Percentiles rank a stretch among this genome's conserved stretches.
These are phyloP conservation scores for Mallotus nudiflorus DNA, from an alignment of 345 rosid genomes.

Conservation along the genomic window DNA sequence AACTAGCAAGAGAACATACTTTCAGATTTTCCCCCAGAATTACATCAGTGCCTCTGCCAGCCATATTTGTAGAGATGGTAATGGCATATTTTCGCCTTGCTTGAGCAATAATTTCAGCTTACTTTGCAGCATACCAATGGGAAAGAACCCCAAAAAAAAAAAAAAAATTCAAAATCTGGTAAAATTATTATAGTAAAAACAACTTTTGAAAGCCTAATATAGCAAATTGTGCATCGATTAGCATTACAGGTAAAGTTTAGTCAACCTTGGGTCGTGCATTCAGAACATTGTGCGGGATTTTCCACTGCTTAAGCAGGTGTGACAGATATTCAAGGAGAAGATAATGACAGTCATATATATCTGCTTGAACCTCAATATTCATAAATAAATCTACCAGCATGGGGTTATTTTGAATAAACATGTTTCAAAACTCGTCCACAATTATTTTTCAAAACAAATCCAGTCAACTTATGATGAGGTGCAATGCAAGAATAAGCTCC, in stretches of 20 bases:
- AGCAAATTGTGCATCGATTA: too few species aligned
- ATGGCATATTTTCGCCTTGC: constrained; percentile 92
- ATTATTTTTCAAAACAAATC: neutral
- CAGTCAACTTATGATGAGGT: neutral
- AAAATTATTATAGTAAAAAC: constrained; percentile 4
- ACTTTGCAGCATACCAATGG: constrained; percentile 88
- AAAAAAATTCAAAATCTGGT: too few species aligned
- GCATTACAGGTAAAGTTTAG: constrained; percentile 12
- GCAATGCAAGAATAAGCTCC: too few species aligned
- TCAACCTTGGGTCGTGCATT: constrained; percentile 96
- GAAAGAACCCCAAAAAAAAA: constrained; percentile 15
- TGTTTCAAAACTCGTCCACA: neutral
- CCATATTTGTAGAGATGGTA: constrained; percentile 97
- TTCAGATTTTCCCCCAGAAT: constrained; percentile 97
- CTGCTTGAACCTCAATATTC: constrained; percentile 12
- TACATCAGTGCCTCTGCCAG: constrained; percentile 97
- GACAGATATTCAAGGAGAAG: constrained; percentile 68
- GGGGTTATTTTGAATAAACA: neutral
- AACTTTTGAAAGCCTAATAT: neutral
- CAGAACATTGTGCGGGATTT: constrained; percentile 87
- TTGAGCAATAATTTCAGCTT: constrained; percentile 91
- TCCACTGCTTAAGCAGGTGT: constrained; percentile 71
- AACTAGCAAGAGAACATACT: constrained; percentile 41
- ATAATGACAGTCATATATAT: constrained; percentile 9
- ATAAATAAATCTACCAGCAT: neutral